Conservation (phyloP, 2,329 filamentous ascomycete genomes). For the Tolypocladium inflatum region DNA sequence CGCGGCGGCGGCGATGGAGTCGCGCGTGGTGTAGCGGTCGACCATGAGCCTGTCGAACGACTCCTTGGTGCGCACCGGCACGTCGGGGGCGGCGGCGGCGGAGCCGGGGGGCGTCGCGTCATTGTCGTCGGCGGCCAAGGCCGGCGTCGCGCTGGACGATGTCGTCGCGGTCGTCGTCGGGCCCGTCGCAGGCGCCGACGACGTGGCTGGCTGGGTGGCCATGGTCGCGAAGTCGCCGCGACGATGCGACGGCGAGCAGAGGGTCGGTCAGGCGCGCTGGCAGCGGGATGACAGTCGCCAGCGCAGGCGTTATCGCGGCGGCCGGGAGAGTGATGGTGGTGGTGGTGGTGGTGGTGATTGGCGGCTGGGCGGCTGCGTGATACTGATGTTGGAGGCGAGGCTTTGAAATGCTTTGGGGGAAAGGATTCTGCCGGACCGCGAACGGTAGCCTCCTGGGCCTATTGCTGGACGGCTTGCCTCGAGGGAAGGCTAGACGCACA, state of each 20-base stretch:
- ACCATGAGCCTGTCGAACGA: conserved; percentile 43
- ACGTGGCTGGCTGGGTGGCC: conserved; percentile 33
- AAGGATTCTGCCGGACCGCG: conserved; percentile 16
- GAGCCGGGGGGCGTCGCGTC: conserved; percentile 10
- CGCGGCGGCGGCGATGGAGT: conserved; percentile 43
- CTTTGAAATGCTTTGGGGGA: conserved; percentile 6
- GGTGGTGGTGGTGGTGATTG: conserved; percentile 6
- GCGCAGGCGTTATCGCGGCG: conserved; percentile 3
- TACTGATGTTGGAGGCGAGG: conserved; percentile 1
- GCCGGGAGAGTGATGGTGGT: background rate
- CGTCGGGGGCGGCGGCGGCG: conserved; percentile 14
- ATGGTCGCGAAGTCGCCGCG: conserved; percentile 31
- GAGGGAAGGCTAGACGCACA: conserved; percentile 4
- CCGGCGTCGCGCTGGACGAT: conserved; percentile 15
- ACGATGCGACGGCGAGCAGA: conserved; percentile 18
- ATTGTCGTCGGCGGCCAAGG: conserved; percentile 15
- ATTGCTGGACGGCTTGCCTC: conserved; percentile 3
- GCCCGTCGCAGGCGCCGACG: conserved; percentile 20
- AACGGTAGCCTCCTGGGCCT: conserved; percentile 11
- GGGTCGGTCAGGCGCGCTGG: background rate
- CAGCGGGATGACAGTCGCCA: background rate
- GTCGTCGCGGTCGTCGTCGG: conserved; percentile 19
- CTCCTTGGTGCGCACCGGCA: conserved; percentile 44
- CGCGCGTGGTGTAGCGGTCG: conserved; percentile 43
- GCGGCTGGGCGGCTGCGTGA: conserved; percentile 6